These are phyloP conservation scores for Coniosporium apollinis DNA, from an alignment of 495 filamentous ascomycete genomes.

Conservation along the genomic window DNA sequence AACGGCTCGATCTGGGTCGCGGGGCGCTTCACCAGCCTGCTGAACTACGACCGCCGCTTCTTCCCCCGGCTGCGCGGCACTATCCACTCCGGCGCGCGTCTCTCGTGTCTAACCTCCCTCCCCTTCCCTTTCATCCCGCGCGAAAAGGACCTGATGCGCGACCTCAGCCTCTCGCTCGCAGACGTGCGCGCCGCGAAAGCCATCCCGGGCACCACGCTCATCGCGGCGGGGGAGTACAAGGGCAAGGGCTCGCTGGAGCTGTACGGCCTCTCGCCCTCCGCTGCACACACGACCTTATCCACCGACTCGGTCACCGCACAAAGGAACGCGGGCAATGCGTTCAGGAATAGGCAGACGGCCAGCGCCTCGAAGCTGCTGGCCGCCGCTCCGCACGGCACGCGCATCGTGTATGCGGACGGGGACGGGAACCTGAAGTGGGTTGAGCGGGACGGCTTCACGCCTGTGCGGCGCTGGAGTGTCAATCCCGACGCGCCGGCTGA, in stretches of 20 bases:
- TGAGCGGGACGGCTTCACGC: conserved; percentile 70
- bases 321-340: conserved; percentile 12
- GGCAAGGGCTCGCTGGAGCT: conserved; percentile 79
- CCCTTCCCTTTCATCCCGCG: conserved; percentile 47
- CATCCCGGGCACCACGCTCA: conserved; percentile 39
- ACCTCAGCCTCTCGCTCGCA: conserved; percentile 34
- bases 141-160: conserved; percentile 35
- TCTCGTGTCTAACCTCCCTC: conserved; percentile 61
- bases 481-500: conserved; percentile 23
- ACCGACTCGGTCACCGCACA: not conserved
- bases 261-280: conserved; percentile 40
- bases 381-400: conserved; percentile 67
- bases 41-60: conserved; percentile 75
- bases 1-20: conserved; percentile 63
- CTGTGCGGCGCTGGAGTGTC: conserved; percentile 60
- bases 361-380: conserved; percentile 69
- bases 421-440: conserved; percentile 82
- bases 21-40: conserved; percentile 76
- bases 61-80: conserved; percentile 66
- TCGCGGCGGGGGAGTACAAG: conserved; percentile 89
- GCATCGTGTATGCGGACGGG: conserved; percentile 70
- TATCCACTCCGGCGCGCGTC: conserved; percentile 65
- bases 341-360: conserved; percentile 71
- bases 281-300: conserved; percentile 9
- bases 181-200: conserved; percentile 34